Evolutionary conservation across 129 eudicot species (phyloP), one percentile per base, ranked within the genome.

Genomic region (Chrysanthemum lavandulifolium): DNA sequence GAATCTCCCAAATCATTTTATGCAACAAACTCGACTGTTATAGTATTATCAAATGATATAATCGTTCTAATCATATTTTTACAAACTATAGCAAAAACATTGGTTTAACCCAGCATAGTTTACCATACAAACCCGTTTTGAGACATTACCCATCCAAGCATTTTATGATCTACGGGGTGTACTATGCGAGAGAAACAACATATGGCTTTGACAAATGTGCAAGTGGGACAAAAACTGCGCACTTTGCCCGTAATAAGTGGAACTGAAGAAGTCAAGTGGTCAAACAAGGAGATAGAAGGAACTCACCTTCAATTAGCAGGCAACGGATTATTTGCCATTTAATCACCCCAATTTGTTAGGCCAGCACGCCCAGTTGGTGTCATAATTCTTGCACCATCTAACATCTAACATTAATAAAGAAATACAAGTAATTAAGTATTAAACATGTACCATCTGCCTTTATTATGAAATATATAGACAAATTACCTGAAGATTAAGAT

Each of bases 371-470:
- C 96, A 55, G 96, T 71, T 57, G 99, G 99, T 5, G 97, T 90
- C 81, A 94, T 66, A 97, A 94, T 94, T 82, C 96, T 84, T n/a
- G 97, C 91, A 58, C 97, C 99, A 55, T 97, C 99, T 77, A 88
- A 74, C 3, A 95, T 84, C 88, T 94, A 67, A 43, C 5, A 16
- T 25, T 51, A 29, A 14, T 16, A 3, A 29, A 54, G 7, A 31
- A 67, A 57, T 4, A 13, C 6, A 53, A 71, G 33, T 48, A 78
- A 23, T 54, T 56, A 45, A 68, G 60, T 52, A 8, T 29, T 25
- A 4, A 51, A 16, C 13, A 23, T n/a, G 15, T 10, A 36, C 2
- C 47, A 14, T 48, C 55, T 9, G 12, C 36, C 14, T 55, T 50
- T 23, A 67, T 60, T 12, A 64, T 40, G 16, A 40, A 13, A 31